These are phyloP conservation scores for Chaetomium sp. DNA, from an alignment of 2,329 filamentous ascomycete species.

Conservation along the genomic window DNA sequence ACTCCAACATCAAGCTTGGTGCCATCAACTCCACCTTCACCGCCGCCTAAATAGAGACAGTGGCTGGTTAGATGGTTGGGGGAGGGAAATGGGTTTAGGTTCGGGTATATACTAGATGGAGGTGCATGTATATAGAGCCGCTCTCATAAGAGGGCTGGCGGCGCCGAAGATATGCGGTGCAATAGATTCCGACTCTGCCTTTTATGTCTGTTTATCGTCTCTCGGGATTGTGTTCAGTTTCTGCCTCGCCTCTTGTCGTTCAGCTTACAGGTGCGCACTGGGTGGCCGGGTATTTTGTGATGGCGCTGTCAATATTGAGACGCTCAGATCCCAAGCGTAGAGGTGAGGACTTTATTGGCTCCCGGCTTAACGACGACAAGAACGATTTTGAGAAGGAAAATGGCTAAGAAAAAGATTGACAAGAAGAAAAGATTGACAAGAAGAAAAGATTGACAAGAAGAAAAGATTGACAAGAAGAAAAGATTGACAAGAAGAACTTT, in stretches of 20 bases:
- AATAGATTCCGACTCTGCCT: not conserved
- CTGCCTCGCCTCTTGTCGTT: no score
- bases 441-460: no score
- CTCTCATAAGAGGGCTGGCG: not conserved
- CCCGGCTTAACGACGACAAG: not conserved
- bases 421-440: not conserved
- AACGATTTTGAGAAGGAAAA: no score
- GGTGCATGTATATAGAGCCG: constrained; percentile 8
- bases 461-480: not conserved
- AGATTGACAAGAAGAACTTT: not conserved
- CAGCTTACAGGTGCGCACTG: no score
- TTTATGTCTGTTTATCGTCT: not conserved
- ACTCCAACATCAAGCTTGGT: constrained; percentile 54
- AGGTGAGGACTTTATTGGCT: not conserved
- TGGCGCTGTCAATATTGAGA: no score
- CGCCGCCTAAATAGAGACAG: constrained; percentile 23
- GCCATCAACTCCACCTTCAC: constrained; percentile 50
- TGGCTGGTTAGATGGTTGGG: not conserved
- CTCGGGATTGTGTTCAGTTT: not conserved
- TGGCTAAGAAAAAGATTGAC: not conserved
- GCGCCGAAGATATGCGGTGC: not conserved
- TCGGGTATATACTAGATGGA: constrained; percentile 4
- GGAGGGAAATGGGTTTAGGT: not conserved
- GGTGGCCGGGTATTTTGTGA: no score
- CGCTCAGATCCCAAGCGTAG: no score